Base-by-base conservation (phyloP, 1,139 yeast species). In the Hansenula sp. region DNA sequence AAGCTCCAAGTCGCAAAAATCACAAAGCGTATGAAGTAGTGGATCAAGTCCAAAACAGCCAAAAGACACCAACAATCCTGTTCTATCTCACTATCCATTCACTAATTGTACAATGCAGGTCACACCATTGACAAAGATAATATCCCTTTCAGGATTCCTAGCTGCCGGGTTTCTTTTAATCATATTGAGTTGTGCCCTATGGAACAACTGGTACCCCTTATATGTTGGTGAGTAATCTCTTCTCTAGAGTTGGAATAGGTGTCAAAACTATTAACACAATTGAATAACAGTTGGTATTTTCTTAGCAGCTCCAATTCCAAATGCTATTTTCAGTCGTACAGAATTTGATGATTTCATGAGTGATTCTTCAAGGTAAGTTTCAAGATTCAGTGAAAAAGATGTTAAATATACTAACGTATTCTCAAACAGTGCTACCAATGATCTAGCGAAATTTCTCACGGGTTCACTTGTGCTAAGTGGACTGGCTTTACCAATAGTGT, bases 91-190 rank as follows among this genome's bases (percentile, higher is more conserved):
- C n/a, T n/a, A n/a, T n/a, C n/a, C n/a, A n/a, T n/a, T n/a, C n/a
- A n/a, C n/a, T n/a, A n/a, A n/a, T n/a, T n/a, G n/a, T 13, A 38
- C 33, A 18, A 49, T 50, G 52, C 44, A 47, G 34, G 54, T 50
- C 11, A 73, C 77, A 48, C 88, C 93, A 33, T 70, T 84, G 52
- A 81, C 86, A 41, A 83, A 81, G 58, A 81, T 85, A 53, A 82
- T 84, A 51, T 82, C 81, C 49, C 73, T 85, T 37, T 79, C 88
- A 29, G 83, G 86, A 18, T 72, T 84, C 36, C 68, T 85, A 38
- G 91, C 94, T 1, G 67, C 84, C 9, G 94, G 94, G 16, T 84
- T 84, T 59, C 70, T 85, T n/a, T 67, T 84, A 46, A 84, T 84
- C 38, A 75, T 84, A 40, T 67, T 85, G 44, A 78, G 87, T 52